These are phyloP conservation scores for Priceomyces castillae DNA, from an alignment of 805 yeast genomes.

Conservation along the genomic window DNA sequence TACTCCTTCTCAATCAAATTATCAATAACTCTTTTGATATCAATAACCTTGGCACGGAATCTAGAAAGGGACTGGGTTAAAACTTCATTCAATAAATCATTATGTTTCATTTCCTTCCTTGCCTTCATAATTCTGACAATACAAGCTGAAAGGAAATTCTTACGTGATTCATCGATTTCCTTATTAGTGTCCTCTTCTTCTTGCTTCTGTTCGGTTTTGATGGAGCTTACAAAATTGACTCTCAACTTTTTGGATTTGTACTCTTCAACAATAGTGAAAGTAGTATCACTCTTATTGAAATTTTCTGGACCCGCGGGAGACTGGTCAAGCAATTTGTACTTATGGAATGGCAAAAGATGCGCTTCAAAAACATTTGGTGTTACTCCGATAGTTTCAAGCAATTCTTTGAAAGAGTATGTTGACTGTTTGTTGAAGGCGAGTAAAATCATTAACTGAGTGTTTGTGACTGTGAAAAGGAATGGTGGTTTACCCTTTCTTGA, in stretches of 20 bases:
- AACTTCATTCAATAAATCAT: slow-evolving; percentile 80
- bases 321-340: slow-evolving; percentile 70
- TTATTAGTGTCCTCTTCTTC: slow-evolving; percentile 73
- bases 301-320: slow-evolving; percentile 60
- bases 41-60: slow-evolving; percentile 81
- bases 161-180: slow-evolving; percentile 84
- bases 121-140: slow-evolving; percentile 97
- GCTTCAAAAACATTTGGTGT: slow-evolving; percentile 64
- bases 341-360: slow-evolving; percentile 76
- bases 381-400: slow-evolving; percentile 67
- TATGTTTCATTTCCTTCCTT: slow-evolving; percentile 74
- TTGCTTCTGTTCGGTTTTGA: slow-evolving; percentile 58
- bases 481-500: slow-evolving; percentile 81
- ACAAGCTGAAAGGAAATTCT: slow-evolving; percentile 83
- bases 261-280: slow-evolving; percentile 69
- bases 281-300: slow-evolving; percentile 45
- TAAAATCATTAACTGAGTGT: slow-evolving; percentile 83
- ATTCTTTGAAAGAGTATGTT: slow-evolving; percentile 55
- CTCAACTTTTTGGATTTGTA: slow-evolving; percentile 82
- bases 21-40: slow-evolving; percentile 84
- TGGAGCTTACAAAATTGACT: slow-evolving; percentile 69
- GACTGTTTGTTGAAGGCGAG: slow-evolving; percentile 76
- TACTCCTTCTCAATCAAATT: slow-evolving; percentile 83
- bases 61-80: slow-evolving; percentile 79
- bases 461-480: slow-evolving; percentile 73